These are phyloP conservation scores for Talinum fruticosum DNA, from an alignment of 148 eudicot genomes.

Conservation along the genomic window DNA sequence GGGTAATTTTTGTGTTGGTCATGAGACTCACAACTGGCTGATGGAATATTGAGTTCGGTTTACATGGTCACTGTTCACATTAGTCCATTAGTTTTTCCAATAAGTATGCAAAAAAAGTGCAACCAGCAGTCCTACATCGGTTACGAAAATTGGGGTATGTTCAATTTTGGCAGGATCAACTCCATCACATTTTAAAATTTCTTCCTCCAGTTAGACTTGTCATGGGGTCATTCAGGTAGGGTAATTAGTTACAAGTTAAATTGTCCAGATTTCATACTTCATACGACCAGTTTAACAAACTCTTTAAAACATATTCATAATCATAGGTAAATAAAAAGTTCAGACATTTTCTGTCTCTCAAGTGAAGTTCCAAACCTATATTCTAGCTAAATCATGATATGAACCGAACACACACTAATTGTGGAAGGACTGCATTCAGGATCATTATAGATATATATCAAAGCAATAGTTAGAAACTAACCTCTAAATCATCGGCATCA, in stretches of 20 bases:
- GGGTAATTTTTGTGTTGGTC: too few species aligned
- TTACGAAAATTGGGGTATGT: background rate
- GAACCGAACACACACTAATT: background rate
- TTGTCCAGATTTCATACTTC: background rate
- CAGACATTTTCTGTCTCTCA: too few species aligned
- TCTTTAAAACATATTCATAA: background rate
- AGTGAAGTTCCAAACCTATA: background rate
- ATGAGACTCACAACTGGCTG: background rate
- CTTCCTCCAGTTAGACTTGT: background rate
- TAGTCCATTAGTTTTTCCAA: background rate
- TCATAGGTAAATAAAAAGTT: background rate
- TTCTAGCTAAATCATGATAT: background rate
- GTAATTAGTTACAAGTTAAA: background rate
- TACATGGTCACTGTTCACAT: background rate
- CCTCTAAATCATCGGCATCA: constrained; percentile 91
- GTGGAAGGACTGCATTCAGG: background rate
- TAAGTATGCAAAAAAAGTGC: background rate
- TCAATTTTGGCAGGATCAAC: background rate
- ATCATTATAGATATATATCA: background rate
- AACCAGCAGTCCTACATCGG: background rate
- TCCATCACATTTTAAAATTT: background rate
- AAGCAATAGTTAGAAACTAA: constrained; percentile 31
- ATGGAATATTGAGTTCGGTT: background rate
- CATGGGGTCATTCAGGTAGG: background rate
- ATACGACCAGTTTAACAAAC: background rate